A percentile compares a stretch with the other conserved stretches of the same genome.
These are phyloP conservation scores for Neurospora sp. DNA, from an alignment of 2,329 filamentous ascomycete genomes.

Conservation along the genomic window DNA sequence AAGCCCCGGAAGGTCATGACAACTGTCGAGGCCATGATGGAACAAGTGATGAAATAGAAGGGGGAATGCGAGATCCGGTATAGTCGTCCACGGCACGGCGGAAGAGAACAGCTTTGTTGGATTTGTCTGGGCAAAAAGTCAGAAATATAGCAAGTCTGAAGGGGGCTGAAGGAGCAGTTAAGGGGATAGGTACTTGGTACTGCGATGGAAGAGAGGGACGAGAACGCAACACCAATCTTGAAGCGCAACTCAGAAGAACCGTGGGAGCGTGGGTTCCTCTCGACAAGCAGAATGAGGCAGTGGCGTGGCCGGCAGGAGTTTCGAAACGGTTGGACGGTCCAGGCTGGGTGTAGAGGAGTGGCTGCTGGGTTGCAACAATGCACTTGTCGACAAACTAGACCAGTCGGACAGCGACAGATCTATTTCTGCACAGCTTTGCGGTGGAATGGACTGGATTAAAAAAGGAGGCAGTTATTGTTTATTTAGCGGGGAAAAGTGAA, in stretches of 20 bases:
- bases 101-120: neutral
- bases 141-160: neutral
- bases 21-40: neutral
- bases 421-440: neutral
- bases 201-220: neutral
- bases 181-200: neutral
- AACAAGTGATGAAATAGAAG: neutral
- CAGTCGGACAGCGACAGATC: neutral
- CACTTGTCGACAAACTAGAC: neutral
- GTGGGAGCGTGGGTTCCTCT: neutral
- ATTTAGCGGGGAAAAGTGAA: neutral
- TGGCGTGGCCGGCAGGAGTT: neutral
- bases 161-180: neutral
- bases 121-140: neutral
- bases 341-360: neutral
- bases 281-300: neutral
- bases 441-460: neutral
- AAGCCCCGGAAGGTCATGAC: slow-evolving; percentile 20
- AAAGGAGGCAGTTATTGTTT: neutral
- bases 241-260: neutral
- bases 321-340: neutral
- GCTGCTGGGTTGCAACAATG: neutral
- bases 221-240: neutral
- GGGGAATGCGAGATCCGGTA: neutral
- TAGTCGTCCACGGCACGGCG: neutral